Evolutionary conservation across 2,329 filamentous ascomycete genomes (phyloP), one percentile per base, ranked within the genome.

Genomic region (Penicillium digitatum): DNA sequence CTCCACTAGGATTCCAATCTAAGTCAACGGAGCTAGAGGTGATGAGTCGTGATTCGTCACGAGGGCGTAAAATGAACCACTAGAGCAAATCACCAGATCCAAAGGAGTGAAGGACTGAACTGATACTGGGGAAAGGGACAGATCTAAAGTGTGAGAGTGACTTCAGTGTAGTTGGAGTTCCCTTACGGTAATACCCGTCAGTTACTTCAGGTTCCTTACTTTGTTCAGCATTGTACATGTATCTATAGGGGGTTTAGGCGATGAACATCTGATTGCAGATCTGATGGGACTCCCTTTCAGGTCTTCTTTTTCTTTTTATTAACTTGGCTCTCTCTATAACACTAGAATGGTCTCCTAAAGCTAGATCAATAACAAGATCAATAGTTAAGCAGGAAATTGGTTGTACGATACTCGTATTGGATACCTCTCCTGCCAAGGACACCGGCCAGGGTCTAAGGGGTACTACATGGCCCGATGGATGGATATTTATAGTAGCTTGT

Each of bases 81-180:
- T 22, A 31, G 39, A 20, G 37, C 40, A 42, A 47, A 37, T 22
- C 20, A 40, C 51, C 43, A 46, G 46, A 60, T 62, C 68, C 62
- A 42, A 69, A 66, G 43, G 64, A 69, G 66, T 68, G 68, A 61
- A 67, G 67, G 65, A 65, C 62, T 52, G 44, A 48, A 39, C 35
- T 45, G 32, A 52, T 40, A 40, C 26, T 32, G 40, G 52, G 52
- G 51, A 57, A 59, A 58, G 52, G 53, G 57, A 57, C 52, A 52
- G 56, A 52, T 40, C 20, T 45, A 45, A 27, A 55, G 47, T 51
- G 50, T 34, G 45, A 46, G 18, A 27, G 26, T n/a, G 44, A 26
- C 20, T 35, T 34, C 29, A 39, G 46, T 38, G 46, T 48, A 27
- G 20, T 26, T 43, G 37, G 37, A 43, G 52, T 62, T 63, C 55